Conservation (phyloP, 441 rosid species). For the Macaranga tanarius region DNA sequence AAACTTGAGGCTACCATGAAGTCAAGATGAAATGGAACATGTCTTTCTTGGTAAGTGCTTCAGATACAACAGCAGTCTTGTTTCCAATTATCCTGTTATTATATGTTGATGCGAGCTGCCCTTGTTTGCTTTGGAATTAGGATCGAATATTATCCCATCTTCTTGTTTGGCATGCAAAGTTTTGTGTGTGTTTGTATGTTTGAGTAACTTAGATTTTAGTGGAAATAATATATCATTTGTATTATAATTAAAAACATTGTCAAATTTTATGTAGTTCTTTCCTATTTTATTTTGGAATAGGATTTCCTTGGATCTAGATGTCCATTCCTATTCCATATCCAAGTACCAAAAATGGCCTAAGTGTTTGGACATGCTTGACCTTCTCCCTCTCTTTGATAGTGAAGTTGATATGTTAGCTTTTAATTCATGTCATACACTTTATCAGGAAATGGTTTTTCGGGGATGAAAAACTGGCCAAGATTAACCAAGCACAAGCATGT, state of each 20-base stretch:
- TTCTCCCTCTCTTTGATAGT: not conserved
- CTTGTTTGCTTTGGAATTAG: too few species aligned
- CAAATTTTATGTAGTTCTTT: too few species aligned
- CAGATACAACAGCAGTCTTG: not conserved
- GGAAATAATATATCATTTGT: too few species aligned
- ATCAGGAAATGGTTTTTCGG: conserved; percentile 6
- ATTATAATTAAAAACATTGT: too few species aligned
- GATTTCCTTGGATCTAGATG: too few species aligned
- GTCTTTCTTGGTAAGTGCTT: conserved; percentile 22
- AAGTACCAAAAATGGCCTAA: too few species aligned
- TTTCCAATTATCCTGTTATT: not conserved
- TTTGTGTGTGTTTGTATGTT: too few species aligned
- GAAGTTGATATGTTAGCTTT: not conserved
- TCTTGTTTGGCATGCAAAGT: too few species aligned
- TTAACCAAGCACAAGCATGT: not conserved
- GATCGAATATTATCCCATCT: too few species aligned
- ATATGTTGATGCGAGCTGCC: not conserved
- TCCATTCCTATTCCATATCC: not conserved
- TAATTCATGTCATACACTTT: not conserved
- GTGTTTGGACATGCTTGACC: too few species aligned
- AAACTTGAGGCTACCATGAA: conserved; percentile 40
- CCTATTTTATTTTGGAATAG: too few species aligned
- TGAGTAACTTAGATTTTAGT: too few species aligned
- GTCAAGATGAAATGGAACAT: conserved; percentile 38
- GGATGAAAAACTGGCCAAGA: not conserved